Conservation (phyloP, 1,284 basidiomycete genomes). For the Microbotryomycetes sp. region DNA sequence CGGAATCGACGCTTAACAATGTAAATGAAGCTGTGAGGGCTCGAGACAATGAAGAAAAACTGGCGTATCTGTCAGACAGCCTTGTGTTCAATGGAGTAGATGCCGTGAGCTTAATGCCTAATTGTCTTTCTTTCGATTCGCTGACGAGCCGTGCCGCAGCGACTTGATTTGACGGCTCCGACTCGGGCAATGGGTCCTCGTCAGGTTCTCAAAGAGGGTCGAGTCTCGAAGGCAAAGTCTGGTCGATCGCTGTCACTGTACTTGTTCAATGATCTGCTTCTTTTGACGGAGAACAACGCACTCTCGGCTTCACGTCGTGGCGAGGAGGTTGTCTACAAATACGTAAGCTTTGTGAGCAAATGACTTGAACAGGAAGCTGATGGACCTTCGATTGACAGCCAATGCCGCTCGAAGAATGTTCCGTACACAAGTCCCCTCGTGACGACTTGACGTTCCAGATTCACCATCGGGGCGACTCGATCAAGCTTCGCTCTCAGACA, state of each 20-base stretch:
- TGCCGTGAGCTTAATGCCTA: conserved; percentile 52
- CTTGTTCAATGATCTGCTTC: conserved; percentile 41
- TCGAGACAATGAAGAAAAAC: conserved; percentile 67
- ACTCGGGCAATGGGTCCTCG: conserved; percentile 72
- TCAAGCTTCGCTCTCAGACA: conserved; percentile 17
- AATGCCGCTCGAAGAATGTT: conserved; percentile 27
- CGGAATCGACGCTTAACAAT: conserved; percentile 64
- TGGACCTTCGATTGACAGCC: conserved; percentile 47
- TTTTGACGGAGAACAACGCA: conserved; percentile 32
- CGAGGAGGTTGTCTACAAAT: conserved; percentile 37
- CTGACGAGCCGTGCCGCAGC: conserved; percentile 46
- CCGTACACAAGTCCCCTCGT: conserved; percentile 3
- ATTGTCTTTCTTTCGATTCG: conserved; percentile 2
- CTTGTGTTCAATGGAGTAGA: conserved; percentile 43
- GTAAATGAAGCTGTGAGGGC: conserved; percentile 87
- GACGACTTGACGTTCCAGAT: conserved; percentile 44
- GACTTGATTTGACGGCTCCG: conserved; percentile 80
- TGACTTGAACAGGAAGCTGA: conserved; percentile 71
- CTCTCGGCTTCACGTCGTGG: not conserved
- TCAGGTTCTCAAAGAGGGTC: conserved; percentile 69
- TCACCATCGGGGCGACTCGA: conserved; percentile 6
- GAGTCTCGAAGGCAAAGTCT: conserved; percentile 68
- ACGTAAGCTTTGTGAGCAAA: conserved; percentile 55
- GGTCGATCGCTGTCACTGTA: conserved; percentile 61
- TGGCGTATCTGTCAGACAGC: conserved; percentile 64